Evolutionary conservation across 768 basidiomycete species (phyloP).

Genomic region (Russula dissimulans): DNA sequence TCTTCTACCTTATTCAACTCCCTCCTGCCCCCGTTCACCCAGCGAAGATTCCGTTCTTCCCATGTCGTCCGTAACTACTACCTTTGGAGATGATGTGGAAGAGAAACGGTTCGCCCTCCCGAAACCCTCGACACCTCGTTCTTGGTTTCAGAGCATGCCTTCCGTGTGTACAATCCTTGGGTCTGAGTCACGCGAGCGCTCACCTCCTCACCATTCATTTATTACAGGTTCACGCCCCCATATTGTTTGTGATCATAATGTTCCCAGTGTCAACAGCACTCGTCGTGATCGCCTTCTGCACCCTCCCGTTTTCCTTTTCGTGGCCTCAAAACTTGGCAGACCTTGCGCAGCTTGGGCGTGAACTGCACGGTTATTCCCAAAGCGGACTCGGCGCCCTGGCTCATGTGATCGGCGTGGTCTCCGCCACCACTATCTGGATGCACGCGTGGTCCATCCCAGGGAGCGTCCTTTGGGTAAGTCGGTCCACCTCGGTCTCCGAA

Average conservation of each 20-base stretch:
- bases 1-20: slow-evolving; percentile 3
- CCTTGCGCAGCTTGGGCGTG: slow-evolving; percentile 62
- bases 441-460: slow-evolving; percentile 97
- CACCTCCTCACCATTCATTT: slow-evolving; percentile 3
- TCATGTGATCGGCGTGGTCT: slow-evolving; percentile 78
- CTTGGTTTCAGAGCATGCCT: slow-evolving; percentile 15
- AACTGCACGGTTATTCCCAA: slow-evolving; percentile 71
- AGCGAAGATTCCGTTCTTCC: slow-evolving; percentile 22
- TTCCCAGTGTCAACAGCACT: slow-evolving; percentile 59
- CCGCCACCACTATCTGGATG: slow-evolving; percentile 85
- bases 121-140: not conserved
- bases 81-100: slow-evolving; percentile 4
- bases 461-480: slow-evolving; percentile 78
- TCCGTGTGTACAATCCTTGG: slow-evolving; percentile 11
- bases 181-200: slow-evolving; percentile 10
- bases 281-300: slow-evolving; percentile 36
- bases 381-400: slow-evolving; percentile 52
- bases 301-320: slow-evolving; percentile 61
- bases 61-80: slow-evolving; percentile 7
- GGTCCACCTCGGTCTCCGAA: not conserved
- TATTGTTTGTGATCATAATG: slow-evolving; percentile 60
- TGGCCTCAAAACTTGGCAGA: slow-evolving; percentile 74
- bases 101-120: not conserved
- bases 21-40: slow-evolving; percentile 36
- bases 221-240: slow-evolving; percentile 43